A percentile compares a stretch with the other conserved stretches of the same genome.
phyloP scores from a whole-genome alignment of 768 basidiomycete genomes.

The Rhodotorula graminis region DNA sequence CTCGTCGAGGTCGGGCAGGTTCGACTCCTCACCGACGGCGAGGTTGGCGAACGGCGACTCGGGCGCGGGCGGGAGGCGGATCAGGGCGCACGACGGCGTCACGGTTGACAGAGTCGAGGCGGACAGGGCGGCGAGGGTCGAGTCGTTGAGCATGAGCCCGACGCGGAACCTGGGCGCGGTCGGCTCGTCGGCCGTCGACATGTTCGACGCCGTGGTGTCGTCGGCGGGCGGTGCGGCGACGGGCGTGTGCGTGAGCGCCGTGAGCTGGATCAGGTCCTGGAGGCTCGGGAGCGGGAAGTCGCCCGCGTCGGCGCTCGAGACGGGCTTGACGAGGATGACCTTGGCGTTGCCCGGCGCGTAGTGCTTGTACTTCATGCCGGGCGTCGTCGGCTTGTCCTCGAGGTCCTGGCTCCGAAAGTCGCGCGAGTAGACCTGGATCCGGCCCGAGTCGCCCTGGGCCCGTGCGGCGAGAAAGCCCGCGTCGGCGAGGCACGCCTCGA shows the following conservation, averaged over 20 bases:
- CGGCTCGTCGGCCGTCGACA: neutral
- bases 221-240: neutral
- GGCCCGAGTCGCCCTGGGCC: neutral
- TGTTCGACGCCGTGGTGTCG: no score
- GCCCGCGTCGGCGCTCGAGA: slow-evolving; percentile 16
- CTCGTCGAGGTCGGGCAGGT: slow-evolving; percentile 13
- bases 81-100: neutral
- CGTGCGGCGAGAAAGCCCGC: slow-evolving; percentile 34
- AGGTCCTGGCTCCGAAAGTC: slow-evolving; percentile 68
- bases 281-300: slow-evolving; percentile 15
- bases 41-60: slow-evolving; percentile 35
- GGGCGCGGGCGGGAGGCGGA: neutral
- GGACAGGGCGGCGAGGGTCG: slow-evolving; percentile 49
- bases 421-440: slow-evolving; percentile 52
- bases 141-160: slow-evolving; percentile 64
- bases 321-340: slow-evolving; percentile 59
- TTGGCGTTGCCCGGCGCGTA: slow-evolving; percentile 81
- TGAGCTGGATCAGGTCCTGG: slow-evolving; percentile 28
- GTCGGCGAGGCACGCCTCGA: slow-evolving; percentile 53
- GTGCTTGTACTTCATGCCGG: slow-evolving; percentile 98
- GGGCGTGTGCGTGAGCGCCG: slow-evolving; percentile 11
- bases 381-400: slow-evolving; percentile 80
- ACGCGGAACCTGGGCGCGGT: slow-evolving; percentile 50
- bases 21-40: slow-evolving; percentile 12
- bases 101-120: neutral